Evolutionary conservation across 768 basidiomycete genomes (phyloP).

Genomic region (Termitomyces heimii): DNA sequence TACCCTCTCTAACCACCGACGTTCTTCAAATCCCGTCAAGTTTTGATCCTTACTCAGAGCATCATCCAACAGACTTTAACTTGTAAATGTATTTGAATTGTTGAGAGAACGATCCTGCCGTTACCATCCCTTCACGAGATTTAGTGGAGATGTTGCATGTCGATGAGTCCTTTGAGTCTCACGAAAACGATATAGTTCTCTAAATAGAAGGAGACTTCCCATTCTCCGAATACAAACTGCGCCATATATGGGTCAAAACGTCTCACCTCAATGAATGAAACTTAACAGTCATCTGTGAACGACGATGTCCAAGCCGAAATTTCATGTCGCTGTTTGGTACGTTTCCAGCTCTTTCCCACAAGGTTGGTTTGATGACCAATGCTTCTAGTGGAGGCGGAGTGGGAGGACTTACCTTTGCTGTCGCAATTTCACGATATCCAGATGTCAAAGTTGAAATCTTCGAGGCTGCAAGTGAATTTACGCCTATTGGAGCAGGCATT

Average conservation of each 20-base stretch:
- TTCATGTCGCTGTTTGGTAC: conserved; percentile 8
- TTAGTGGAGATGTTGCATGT: not conserved
- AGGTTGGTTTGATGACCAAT: not conserved
- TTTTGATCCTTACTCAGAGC: not conserved
- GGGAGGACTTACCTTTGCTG: conserved; percentile 14
- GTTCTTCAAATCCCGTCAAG: not conserved
- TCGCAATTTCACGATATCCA: conserved; percentile 9
- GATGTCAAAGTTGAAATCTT: conserved; percentile 13
- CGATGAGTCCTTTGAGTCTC: not conserved
- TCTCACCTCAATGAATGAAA: no score
- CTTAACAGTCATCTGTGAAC: not conserved
- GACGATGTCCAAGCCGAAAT: conserved; percentile 3
- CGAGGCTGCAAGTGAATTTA: conserved; percentile 11
- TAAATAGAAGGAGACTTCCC: not conserved
- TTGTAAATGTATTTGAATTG: not conserved
- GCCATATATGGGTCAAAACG: not conserved
- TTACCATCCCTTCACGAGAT: not conserved
- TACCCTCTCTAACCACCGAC: not conserved
- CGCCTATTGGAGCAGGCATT: conserved; percentile 15
- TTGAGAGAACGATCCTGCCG: not conserved
- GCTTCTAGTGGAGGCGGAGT: conserved; percentile 13
- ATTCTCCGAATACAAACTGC: not conserved
- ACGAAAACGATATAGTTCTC: not conserved
- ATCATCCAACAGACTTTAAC: not conserved
- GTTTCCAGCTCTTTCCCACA: not conserved